These are phyloP conservation scores for Quercus agrifolia DNA, from an alignment of 306 rosid genomes.

Conservation along the genomic window DNA sequence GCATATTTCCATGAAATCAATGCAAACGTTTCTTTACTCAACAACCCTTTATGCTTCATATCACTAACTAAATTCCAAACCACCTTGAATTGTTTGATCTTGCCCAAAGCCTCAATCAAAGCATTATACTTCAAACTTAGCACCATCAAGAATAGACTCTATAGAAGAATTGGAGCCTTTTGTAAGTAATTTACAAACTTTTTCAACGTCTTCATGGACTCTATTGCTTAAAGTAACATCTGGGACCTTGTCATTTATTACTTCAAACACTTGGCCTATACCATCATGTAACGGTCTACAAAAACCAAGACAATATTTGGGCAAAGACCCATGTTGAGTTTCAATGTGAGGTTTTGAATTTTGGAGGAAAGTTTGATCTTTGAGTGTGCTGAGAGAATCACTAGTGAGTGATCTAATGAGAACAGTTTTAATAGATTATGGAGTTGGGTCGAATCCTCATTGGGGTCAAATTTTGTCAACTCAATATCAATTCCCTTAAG, in stretches of 20 bases:
- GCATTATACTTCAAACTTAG: neutral
- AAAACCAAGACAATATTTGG: neutral
- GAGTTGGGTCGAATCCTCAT: slow-evolving; percentile 35
- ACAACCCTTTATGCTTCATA: too few species aligned
- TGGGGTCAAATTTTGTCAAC: too few species aligned
- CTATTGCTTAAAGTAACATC: neutral
- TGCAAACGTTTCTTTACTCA: too few species aligned
- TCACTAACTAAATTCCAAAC: too few species aligned
- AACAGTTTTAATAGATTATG: slow-evolving; percentile 27
- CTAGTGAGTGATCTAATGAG: slow-evolving; percentile 4
- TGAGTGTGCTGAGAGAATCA: neutral
- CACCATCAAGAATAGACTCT: slow-evolving; percentile 31
- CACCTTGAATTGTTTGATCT: too few species aligned
- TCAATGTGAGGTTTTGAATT: neutral
- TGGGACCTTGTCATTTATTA: slow-evolving; percentile 18
- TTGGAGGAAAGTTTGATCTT: slow-evolving; percentile 3
- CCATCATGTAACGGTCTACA: slow-evolving; percentile 10
- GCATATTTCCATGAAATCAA: too few species aligned
- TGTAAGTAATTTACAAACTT: slow-evolving; percentile 45
- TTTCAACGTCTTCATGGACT: slow-evolving; percentile 25
- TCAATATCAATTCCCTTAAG: too few species aligned
- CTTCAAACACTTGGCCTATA: neutral
- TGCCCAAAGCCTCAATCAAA: too few species aligned
- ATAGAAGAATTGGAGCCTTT: slow-evolving; percentile 25
- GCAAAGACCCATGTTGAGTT: slow-evolving; percentile 4